Evolutionary conservation across 306 rosid species (phyloP), one percentile per base, ranked within the genome.

Genomic region (Lithocarpus polystachyus): DNA sequence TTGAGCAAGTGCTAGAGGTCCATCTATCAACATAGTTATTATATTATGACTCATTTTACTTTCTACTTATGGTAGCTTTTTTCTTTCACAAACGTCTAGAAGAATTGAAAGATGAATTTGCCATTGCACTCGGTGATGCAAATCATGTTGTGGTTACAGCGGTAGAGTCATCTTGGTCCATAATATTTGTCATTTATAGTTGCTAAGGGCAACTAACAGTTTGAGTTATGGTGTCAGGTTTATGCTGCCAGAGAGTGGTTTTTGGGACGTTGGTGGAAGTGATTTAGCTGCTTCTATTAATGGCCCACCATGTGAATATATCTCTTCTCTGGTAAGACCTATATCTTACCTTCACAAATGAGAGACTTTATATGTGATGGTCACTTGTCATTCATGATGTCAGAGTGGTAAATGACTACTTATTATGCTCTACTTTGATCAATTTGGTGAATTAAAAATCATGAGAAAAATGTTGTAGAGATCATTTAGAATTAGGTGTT

Each of bases 101-200:
- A 51, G 84, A 73, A 48, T 6, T 84, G 68, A 76, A 56, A 67
- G 82, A 76, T 62, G 73, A 56, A 12, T 84, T 80, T 59, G 60
- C 87, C 37, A n/a, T 17, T 28, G 84, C 79, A 53, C 84, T 75
- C 28, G 1, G 69, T 56, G 74, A n/a, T 9, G 81, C 79, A 29
- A 78, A 84, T 71, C 81, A 84, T 56, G 87, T 80, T 64, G 61
- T 80, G 22, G 74, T 76, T 48, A 73, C 82, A 56, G 79, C 45
- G 82, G 82, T 76, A 56, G 40, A 5, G 14, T 15, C 71, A 5
- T 71, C 28, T 64, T 26, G 10, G 17, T 67, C n/a, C 28, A 29
- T 5, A 4, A n/a, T 22, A 26, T 35, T 57, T 60, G 22, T 56
- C 43, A n/a, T 33, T 6, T 53, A 45, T 14, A 2, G 20, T 37